Evolutionary conservation across 2,329 filamentous ascomycete genomes (phyloP), one percentile per base, ranked within the genome.

Genomic region (Aspergillus sp.): DNA sequence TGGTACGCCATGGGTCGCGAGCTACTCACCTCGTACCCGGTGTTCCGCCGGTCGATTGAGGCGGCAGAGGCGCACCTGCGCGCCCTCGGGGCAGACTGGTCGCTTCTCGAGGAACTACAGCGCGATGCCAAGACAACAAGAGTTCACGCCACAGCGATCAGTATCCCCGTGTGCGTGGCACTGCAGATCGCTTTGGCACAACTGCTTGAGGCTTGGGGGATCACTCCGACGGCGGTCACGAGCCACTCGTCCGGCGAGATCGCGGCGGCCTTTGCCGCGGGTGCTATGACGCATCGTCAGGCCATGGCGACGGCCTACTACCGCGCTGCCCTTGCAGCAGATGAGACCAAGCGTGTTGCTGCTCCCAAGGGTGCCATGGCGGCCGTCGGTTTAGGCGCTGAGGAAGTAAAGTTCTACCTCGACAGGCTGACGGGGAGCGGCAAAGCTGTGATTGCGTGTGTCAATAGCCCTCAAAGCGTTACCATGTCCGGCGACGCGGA

Each of bases 1-100:
- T 49, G 47, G 47, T 19, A 32, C 32, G 47, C 36, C 4, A 49
- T 49, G 47, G 47, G 47, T 13, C 47, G 36, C 19, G 47, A 49
- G 22, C 14, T 49, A 9, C 8, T 48, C n/a, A 4, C n/a, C 3
- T 13, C 10, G 10, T 49, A 49, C 20, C 36, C n/a, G 5, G 38
- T 43, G 9, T 49, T 43, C 20, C 38, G 24, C 8, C 14, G 19
- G 8, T 30, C 11, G 11, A 30, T 49, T 2, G 17, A 19, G 4
- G 24, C 8, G 42, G 46, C 33, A 14, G 22, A 14, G 3, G 10
- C 16, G 2, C 36, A 38, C 11, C n/a, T 47, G 13, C 7, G 16
- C 17, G 7, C 2, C 4, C 32, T 47, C 1, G 45, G 32, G n/a
- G 8, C n/a, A 22, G 16, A 24, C 3, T 47, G 45, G 45, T 17